Evolutionary conservation across 2,329 filamentous ascomycete species (phyloP), one percentile per base, ranked within the genome.

Genomic region (Arthrobotrys sinensis): DNA sequence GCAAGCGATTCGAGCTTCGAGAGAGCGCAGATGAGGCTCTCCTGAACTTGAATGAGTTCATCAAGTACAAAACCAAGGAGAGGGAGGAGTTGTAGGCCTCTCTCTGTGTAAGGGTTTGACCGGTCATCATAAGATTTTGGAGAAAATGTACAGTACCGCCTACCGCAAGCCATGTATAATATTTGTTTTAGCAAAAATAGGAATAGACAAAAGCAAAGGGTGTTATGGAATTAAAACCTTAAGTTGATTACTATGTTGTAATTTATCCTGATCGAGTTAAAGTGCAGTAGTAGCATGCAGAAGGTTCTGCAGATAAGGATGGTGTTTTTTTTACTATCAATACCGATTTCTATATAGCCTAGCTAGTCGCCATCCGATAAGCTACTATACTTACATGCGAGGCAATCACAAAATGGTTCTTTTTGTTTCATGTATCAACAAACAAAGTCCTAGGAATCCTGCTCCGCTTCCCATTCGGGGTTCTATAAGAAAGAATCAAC

Each of bases 21-120:
- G 83, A 84, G 6, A 86, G 89, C 67, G 88, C 88, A 0, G 90
- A 92, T 79, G 90, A 92, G 83, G 88, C 85, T 0, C 84, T 88
- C 1, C 80, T 90, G 81, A 92, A 92, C 82, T 83, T 92, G 79
- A 84, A 82, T 34, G 86, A 89, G 66, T 92, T 92, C 82, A 85
- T 92, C 80, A 84, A 86, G 73, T 92, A 92, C 82, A 92, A 92
- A 85, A 87, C 86, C 84, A 89, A 89, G 83, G 85, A 90, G 36
- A 57, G 76, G 36, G 50, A 57, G 36, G 38, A 66, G 10, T 28
- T 2, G 24, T 28, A 28, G 24, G 24, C 24, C 24, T 28, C 24
- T 4, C 24, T 28, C 24, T 2, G 2, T 28, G 2, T 28, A 28
- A 28, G 24, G 24, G 24, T 28, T 28, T 28, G 24, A 28, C 24